These are phyloP conservation scores for Saccharomyces uvarum DNA, from an alignment of 1,139 yeast species.

Conservation along the genomic window DNA sequence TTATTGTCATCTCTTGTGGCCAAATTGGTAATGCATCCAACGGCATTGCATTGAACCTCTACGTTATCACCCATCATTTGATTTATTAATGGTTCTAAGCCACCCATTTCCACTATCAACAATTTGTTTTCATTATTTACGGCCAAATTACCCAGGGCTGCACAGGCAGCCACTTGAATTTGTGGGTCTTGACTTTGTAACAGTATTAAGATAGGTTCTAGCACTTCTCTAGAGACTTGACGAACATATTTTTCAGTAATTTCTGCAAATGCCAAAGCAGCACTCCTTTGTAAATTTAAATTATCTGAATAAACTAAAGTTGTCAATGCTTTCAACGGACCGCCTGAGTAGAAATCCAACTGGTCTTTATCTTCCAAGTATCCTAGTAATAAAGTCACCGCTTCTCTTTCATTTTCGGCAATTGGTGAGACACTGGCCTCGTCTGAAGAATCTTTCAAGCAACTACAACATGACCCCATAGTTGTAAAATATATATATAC, in stretches of 20 bases:
- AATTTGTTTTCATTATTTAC: slow-evolving; percentile 92
- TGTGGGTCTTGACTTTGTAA: slow-evolving; percentile 85
- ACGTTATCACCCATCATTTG: slow-evolving; percentile 97
- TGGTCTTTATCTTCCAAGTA: slow-evolving; percentile 66
- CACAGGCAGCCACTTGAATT: slow-evolving; percentile 97
- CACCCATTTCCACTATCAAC: slow-evolving; percentile 95
- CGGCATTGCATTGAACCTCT: slow-evolving; percentile 98
- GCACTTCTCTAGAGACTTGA: slow-evolving; percentile 81
- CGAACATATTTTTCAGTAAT: slow-evolving; percentile 93
- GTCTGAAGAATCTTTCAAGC: slow-evolving; percentile 38
- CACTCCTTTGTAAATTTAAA: slow-evolving; percentile 90
- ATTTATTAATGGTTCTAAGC: slow-evolving; percentile 87
- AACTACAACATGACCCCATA: slow-evolving; percentile 68
- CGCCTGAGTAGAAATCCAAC: slow-evolving; percentile 83
- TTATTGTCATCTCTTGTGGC: slow-evolving; percentile 99
- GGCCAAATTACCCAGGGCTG: slow-evolving; percentile 94
- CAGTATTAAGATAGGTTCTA: slow-evolving; percentile 84
- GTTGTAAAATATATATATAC: neutral
- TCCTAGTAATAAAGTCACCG: slow-evolving; percentile 81
- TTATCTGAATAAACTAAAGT: slow-evolving; percentile 92
- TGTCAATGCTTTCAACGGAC: slow-evolving; percentile 79
- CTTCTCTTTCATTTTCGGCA: slow-evolving; percentile 96
- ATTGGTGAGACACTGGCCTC: slow-evolving; percentile 70
- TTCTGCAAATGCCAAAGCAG: slow-evolving; percentile 97
- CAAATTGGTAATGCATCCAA: slow-evolving; percentile 94